Evolutionary conservation across 352 stramenopile species (phyloP), one percentile per base, ranked within the genome.

Genomic region (Bremia lactucae): DNA sequence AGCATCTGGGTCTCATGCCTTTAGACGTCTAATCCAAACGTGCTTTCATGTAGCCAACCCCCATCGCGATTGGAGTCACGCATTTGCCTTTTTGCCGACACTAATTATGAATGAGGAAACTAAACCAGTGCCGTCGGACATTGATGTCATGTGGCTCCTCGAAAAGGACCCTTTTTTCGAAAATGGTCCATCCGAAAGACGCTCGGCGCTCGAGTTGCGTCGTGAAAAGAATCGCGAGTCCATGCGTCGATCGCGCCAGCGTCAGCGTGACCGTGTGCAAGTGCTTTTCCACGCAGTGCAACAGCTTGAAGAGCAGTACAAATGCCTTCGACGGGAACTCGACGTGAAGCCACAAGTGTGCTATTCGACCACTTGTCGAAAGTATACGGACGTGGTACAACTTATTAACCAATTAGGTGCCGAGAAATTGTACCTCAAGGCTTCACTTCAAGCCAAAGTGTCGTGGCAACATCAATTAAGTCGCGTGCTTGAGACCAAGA

Each of bases 171-270:
- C n/a, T n/a, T n/a, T n/a, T n/a, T n/a, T n/a, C n/a, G n/a, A n/a
- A n/a, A n/a, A n/a, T n/a, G n/a, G n/a, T n/a, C n/a, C n/a, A 13
- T 51, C 68, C 6, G 54, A 68, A 16, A 59, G 49, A 26, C 52
- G 61, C 2, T 52, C 52, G 7, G 56, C 56, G 9, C 44, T 80
- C 9, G 62, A 70, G 19, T 55, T 61, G 26, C 65, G 68, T 0
- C 52, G 68, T 0, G 53, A 65, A 31, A 73, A 74, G 49, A 80
- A 80, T 42, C 65, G 68, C 33, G 68, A 76, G 43, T 77, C 65
- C 44, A 80, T 80, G 68, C 62, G 62, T 16, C 62, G 68, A 29
- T 71, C 68, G 11, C 55, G 68, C 1, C 68, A 80, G 40, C 68
- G 68, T 0, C 52, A 74, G 52, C 47, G 62, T 8, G 62, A 76